Percentiles rank a stretch among this genome's conserved stretches.
Evolutionary conservation across 2,329 filamentous ascomycete genomes (phyloP).

Genomic region (Colletotrichum sp.): DNA sequence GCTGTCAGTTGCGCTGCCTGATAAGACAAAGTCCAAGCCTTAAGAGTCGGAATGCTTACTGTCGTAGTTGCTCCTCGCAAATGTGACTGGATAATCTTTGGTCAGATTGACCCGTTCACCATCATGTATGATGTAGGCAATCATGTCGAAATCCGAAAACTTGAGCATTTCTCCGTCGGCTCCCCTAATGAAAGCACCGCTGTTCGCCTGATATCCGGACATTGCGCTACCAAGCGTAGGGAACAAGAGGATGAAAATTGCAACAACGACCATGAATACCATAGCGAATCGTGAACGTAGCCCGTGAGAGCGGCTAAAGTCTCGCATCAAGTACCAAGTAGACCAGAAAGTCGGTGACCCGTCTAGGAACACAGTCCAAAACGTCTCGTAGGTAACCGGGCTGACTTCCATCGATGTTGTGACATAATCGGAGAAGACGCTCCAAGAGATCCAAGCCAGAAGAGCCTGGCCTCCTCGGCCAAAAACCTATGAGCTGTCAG

Average conservation of each 20-base stretch:
- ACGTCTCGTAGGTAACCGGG: constrained; percentile 31
- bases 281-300: constrained; percentile 26
- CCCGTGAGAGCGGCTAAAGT: constrained; percentile 22
- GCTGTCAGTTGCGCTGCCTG: background rate
- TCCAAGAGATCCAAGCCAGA: constrained; percentile 31
- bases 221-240: constrained; percentile 32
- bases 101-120: constrained; percentile 24
- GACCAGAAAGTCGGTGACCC: constrained; percentile 24
- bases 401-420: constrained; percentile 27
- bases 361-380: constrained; percentile 27
- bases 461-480: constrained; percentile 31
- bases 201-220: constrained; percentile 31
- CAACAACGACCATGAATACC: constrained; percentile 27
- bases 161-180: constrained; percentile 20
- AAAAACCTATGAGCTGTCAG: constrained; percentile 24
- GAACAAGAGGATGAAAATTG: constrained; percentile 29
- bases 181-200: constrained; percentile 25
- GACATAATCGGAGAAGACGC: constrained; percentile 28
- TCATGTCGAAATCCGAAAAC: constrained; percentile 15
- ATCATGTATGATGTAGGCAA: constrained; percentile 29
- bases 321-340: constrained; percentile 17
- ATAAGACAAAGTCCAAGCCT: background rate
- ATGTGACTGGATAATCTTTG: constrained; percentile 13
- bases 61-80: background rate
- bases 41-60: background rate